phyloP scores from a whole-genome alignment of 2,329 filamentous ascomycete genomes.

The Cladophialophora bantiana region DNA sequence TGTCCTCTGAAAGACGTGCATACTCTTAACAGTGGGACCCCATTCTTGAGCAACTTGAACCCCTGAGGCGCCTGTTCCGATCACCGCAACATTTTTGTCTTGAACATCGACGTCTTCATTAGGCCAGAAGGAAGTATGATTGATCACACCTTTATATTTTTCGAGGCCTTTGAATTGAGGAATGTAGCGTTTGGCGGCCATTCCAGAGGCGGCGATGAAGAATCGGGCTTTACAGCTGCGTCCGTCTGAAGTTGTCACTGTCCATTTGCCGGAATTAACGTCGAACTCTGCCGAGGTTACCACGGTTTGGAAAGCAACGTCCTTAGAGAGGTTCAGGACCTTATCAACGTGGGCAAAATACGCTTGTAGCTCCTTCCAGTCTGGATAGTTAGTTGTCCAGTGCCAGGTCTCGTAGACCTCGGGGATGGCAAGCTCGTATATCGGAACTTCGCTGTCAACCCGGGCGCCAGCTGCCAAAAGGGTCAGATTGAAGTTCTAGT shows the following conservation, averaged over 20 bases:
- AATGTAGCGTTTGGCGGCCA: slow-evolving; percentile 65
- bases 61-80: slow-evolving; percentile 70
- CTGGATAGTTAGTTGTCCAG: slow-evolving; percentile 24
- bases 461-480: slow-evolving; percentile 44
- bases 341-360: slow-evolving; percentile 24
- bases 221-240: slow-evolving; percentile 43
- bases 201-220: slow-evolving; percentile 56
- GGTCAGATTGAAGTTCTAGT: no score
- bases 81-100: slow-evolving; percentile 66
- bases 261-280: slow-evolving; percentile 49
- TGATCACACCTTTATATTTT: slow-evolving; percentile 64
- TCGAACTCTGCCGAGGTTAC: slow-evolving; percentile 53
- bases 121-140: slow-evolving; percentile 66
- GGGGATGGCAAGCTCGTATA: slow-evolving; percentile 61
- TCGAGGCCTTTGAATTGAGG: slow-evolving; percentile 65
- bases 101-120: slow-evolving; percentile 61
- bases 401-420: slow-evolving; percentile 49
- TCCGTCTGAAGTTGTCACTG: slow-evolving; percentile 51
- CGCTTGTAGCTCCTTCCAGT: slow-evolving; percentile 10
- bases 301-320: slow-evolving; percentile 37
- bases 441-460: slow-evolving; percentile 46
- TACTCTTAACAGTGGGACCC: slow-evolving; percentile 58
- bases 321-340: slow-evolving; percentile 15
- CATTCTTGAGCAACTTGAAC: slow-evolving; percentile 65
- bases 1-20: slow-evolving; percentile 67